Conservation (phyloP, 768 basidiomycete species). For the Russula brevipes region DNA sequence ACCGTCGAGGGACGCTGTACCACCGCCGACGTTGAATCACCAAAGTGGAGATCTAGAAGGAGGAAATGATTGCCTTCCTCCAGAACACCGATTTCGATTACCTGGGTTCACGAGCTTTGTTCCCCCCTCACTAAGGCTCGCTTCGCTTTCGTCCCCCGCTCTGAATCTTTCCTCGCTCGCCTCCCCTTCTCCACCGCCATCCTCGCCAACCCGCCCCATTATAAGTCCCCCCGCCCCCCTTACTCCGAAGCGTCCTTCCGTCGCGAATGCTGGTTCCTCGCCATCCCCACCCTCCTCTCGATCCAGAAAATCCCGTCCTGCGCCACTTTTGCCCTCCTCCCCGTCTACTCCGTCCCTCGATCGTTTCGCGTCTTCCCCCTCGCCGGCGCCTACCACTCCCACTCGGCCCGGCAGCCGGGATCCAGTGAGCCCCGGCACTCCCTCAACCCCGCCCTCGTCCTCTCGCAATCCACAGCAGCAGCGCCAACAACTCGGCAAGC, state of each 20-base stretch:
- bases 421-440: constrained; percentile 42
- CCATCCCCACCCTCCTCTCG: constrained; percentile 24
- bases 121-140: constrained; percentile 61
- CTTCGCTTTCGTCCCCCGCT: constrained; percentile 71
- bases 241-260: constrained; percentile 27
- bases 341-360: constrained; percentile 18
- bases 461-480: constrained; percentile 27
- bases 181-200: constrained; percentile 47
- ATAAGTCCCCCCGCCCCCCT: constrained; percentile 33
- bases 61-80: not conserved
- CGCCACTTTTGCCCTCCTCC: constrained; percentile 25
- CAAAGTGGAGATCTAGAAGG: not conserved
- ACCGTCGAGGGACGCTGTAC: constrained; percentile 37
- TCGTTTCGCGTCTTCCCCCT: not conserved
- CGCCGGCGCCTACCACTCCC: constrained; percentile 14
- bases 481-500: constrained; percentile 32
- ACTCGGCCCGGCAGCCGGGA: constrained; percentile 28
- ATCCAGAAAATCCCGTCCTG: constrained; percentile 28
- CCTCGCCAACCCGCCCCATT: constrained; percentile 45
- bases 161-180: constrained; percentile 59
- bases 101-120: constrained; percentile 56
- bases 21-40: constrained; percentile 25
- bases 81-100: constrained; percentile 33
- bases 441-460: constrained; percentile 42
- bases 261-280: constrained; percentile 24